Percentiles rank a stretch among this genome's conserved stretches.
Evolutionary conservation across 768 basidiomycete genomes (phyloP).

Genomic region (Tulasnella sp.): DNA sequence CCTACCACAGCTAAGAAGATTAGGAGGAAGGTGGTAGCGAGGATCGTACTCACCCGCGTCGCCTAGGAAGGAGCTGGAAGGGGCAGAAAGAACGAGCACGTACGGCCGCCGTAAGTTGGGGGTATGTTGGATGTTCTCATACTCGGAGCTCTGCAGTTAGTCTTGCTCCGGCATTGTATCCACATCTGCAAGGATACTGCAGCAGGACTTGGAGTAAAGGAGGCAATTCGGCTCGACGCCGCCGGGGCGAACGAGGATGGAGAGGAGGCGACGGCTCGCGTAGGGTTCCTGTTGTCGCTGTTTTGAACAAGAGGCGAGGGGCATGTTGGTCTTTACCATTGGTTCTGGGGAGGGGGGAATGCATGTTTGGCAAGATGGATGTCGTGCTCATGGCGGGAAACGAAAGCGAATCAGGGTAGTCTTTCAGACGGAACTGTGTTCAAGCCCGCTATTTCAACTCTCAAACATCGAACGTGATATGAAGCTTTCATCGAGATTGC

Average conservation of each 20-base stretch:
- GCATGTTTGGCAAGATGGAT: not conserved
- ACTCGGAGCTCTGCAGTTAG: no score
- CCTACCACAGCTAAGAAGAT: no score
- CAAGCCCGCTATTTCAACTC: not conserved
- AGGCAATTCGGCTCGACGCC: not conserved
- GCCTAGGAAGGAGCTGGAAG: no score
- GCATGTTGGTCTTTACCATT: not conserved
- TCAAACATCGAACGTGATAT: not conserved
- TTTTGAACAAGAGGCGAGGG: not conserved
- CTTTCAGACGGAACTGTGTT: not conserved
- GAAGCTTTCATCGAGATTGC: not conserved
- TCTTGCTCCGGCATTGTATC: not conserved
- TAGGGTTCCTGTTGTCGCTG: not conserved
- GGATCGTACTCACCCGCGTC: no score
- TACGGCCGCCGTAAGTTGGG: no score
- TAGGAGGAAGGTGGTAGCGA: not conserved
- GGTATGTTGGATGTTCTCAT: no score
- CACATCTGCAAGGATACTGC: not conserved
- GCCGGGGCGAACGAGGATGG: not conserved
- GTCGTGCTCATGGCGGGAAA: not conserved
- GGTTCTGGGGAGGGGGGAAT: not conserved
- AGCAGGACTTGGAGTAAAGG: not conserved
- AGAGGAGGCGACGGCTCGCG: not conserved
- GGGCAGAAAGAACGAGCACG: no score
- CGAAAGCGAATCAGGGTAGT: no score